Evolutionary conservation across 345 rosid species (phyloP).

Genomic region (Eucalyptus coolabah): DNA sequence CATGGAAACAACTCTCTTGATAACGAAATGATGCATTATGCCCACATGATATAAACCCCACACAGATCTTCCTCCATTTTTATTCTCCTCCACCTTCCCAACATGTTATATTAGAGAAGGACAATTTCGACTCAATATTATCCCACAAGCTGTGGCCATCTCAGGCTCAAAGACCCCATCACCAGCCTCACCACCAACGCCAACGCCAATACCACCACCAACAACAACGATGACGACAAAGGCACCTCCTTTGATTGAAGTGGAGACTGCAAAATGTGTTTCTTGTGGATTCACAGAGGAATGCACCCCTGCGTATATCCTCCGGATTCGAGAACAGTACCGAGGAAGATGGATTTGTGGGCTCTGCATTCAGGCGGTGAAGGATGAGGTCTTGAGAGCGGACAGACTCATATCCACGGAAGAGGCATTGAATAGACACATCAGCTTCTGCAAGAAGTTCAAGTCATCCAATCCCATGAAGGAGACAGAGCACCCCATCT

Average conservation of each 20-base stretch:
- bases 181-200: not conserved
- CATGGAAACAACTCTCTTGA: not conserved
- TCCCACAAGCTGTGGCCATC: not conserved
- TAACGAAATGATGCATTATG: not conserved
- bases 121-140: not conserved
- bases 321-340: slow-evolving; percentile 34
- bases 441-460: slow-evolving; percentile 23
- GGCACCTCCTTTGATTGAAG: slow-evolving; percentile 7
- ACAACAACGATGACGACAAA: not conserved
- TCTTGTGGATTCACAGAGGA: slow-evolving; percentile 59
- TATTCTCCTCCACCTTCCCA: not conserved
- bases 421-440: slow-evolving; percentile 47
- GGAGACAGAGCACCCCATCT: slow-evolving; percentile 56
- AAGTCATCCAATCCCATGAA: not conserved
- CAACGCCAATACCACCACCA: not conserved
- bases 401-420: slow-evolving; percentile 30
- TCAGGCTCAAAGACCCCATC: not conserved
- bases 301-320: slow-evolving; percentile 40
- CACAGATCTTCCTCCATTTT: not conserved
- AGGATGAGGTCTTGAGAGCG: slow-evolving; percentile 42
- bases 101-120: not conserved
- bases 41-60: not conserved
- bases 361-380: slow-evolving; percentile 52
- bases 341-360: slow-evolving; percentile 61
- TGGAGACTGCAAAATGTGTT: slow-evolving; percentile 36